Base-by-base conservation (phyloP, 306 rosid species). In the Lathyrus tuberosus region DNA sequence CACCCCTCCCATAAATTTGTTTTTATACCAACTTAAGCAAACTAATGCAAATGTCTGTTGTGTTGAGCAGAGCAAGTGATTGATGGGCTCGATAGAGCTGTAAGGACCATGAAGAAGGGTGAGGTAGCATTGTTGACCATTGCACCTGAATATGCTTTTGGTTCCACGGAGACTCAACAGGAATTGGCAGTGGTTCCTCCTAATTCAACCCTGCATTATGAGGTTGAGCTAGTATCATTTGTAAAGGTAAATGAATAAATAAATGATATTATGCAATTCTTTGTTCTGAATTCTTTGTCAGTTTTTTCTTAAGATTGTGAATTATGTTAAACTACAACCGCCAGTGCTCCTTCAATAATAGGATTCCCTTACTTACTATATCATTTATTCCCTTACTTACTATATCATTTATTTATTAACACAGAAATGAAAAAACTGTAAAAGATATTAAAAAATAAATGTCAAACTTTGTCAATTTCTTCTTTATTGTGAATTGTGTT, bases 131-230 rank as follows among this genome's bases (percentile, higher is more conserved):
- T 77, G 53, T 13, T 91, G 86, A 85, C 86, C 15, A 37, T 94
- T 57, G 92, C 95, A 0, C 96, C 95, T 2, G 96, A 91, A 70
- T 94, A 91, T 82, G 99, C 91, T 42, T 94, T 87, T 82, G 97
- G 97, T 20, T 76, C 87, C 1, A 70, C 83, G 0, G 88, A 86
- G 77, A 80, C 89, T 16, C 76, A 79, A 46, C 92, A 86, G 84
- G 96, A 89, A 46, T 71, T 88, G 69, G 95, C 96, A 1, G 84
- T 91, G 38, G 88, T 94, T 67, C 96, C 99, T 31, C 86, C 96
- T 0, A 88, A 89, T 76, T 94, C 99, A 1, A 87, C 84, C 14
- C 82, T 94, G 49, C 75, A 62, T 74, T 94, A 87, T 54, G 99
- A 94, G 79, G 83, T 89, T 37, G 99, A 94, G 86, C 81, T 91